Evolutionary conservation across 345 rosid species (phyloP), one percentile per base, ranked within the genome.

Genomic region (Melastoma malabathricum): DNA sequence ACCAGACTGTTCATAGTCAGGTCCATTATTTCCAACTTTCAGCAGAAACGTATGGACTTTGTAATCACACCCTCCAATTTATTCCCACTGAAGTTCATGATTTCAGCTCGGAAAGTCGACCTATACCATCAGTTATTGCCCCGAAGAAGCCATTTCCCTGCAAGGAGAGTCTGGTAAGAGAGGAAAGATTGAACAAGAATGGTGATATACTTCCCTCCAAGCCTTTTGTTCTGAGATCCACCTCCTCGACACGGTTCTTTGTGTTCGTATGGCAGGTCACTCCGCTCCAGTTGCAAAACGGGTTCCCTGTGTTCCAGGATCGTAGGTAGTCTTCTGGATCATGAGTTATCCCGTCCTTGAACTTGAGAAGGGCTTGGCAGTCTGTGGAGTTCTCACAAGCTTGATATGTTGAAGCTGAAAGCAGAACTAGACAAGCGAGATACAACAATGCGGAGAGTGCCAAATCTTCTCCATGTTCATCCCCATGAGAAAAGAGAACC

Each of bases 161-260:
- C 49, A 58, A 43, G 31, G 55, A 43, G 22, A 58, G 62, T 7
- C 4, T 23, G 10, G 62, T 39, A 47, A 50, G 62, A 43, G 44
- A 46, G 16, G 62, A 48, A 13, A 43, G 44, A 43, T 50, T 58
- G 31, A 54, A 58, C 13, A 58, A 18, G 41, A 50, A 50, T 13
- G 62, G 62, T 9, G 62, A 49, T n/a, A 58, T 41, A 15, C 15
- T 49, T 43, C 62, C 62, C 25, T 50, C 18, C 43, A 58, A 47
- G 48, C 19, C 23, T 15, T 20, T 15, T 7, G 15, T 15, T 20
- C 0, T 13, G 13, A 58, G 55, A 14, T 22, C 31, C 13, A 58
- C 47, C 43, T 29, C 18, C 16, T 15, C 25, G 12, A 58, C 62
- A 47, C 62, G 54, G 48, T 50, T 43, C 14, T 15, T 14, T 6